Evolutionary conservation across 371 early-diverging fungal species (phyloP).

Genomic region (Mortierella sp.): DNA sequence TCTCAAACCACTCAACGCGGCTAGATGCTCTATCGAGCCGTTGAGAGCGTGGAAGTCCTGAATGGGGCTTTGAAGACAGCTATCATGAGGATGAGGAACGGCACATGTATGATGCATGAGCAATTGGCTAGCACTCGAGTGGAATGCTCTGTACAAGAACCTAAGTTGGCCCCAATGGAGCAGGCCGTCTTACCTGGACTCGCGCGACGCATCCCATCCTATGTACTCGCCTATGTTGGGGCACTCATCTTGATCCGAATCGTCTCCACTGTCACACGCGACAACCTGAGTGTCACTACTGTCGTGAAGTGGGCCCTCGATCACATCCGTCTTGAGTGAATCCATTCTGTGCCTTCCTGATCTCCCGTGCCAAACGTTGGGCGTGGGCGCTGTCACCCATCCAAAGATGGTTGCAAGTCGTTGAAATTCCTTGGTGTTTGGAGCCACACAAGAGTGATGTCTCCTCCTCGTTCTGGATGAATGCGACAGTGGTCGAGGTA

Average conservation of each 20-base stretch:
- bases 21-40: slow-evolving; percentile 3
- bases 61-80: slow-evolving; percentile 13
- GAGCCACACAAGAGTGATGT: slow-evolving; percentile 61
- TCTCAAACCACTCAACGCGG: neutral
- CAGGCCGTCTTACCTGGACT: slow-evolving; percentile 13
- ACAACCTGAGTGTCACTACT: neutral
- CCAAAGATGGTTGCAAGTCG: slow-evolving; percentile 67
- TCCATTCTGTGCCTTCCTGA: neutral
- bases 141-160: too few relatives aligned
- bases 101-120: neutral
- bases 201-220: slow-evolving; percentile 16
- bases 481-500: slow-evolving; percentile 13
- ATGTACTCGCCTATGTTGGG: neutral
- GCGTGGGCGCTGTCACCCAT: slow-evolving; percentile 57
- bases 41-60: neutral
- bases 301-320: slow-evolving; percentile 5
- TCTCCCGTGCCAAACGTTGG: slow-evolving; percentile 8
- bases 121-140: too few relatives aligned
- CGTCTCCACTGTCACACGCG: slow-evolving; percentile 24
- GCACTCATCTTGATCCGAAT: slow-evolving; percentile 19
- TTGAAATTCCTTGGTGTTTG: slow-evolving; percentile 59
- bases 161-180: too few relatives aligned
- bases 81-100: neutral
- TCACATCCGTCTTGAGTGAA: neutral
- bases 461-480: slow-evolving; percentile 50